Percentiles rank a stretch among this genome's conserved stretches.
Evolutionary conservation across 805 yeast species (phyloP).

Genomic region (Saturnispora dispora): DNA sequence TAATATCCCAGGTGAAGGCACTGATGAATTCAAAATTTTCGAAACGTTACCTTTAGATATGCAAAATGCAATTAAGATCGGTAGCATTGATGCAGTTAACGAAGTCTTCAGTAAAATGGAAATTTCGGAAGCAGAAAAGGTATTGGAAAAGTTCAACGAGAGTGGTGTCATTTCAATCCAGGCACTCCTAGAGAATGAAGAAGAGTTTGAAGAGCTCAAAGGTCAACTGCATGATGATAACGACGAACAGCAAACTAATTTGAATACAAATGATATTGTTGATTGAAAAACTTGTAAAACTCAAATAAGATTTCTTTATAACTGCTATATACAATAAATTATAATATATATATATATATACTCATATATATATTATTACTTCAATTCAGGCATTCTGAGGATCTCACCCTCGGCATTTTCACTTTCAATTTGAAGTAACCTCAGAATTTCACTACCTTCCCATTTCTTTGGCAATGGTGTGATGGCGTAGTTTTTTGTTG

Average conservation of each 20-base stretch:
- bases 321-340: background rate
- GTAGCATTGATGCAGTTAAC: slow-evolving; percentile 69
- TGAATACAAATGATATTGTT: slow-evolving; percentile 9
- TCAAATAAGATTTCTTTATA: background rate
- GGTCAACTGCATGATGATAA: slow-evolving; percentile 26
- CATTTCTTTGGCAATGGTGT: slow-evolving; percentile 86
- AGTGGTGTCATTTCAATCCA: slow-evolving; percentile 80
- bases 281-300: background rate
- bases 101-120: slow-evolving; percentile 66
- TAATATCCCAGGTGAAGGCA: slow-evolving; percentile 52
- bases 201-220: slow-evolving; percentile 49
- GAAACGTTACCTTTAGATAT: slow-evolving; percentile 48
- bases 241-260: slow-evolving; percentile 1
- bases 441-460: slow-evolving; percentile 59
- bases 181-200: slow-evolving; percentile 64
- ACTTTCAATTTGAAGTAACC: slow-evolving; percentile 60
- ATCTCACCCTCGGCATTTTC: slow-evolving; percentile 63
- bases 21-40: slow-evolving; percentile 47
- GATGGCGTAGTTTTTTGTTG: slow-evolving; percentile 69
- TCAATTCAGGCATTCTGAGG: slow-evolving; percentile 77
- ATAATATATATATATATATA: background rate
- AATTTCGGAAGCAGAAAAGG: slow-evolving; percentile 69
- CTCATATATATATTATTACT: slow-evolving; percentile 9
- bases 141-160: slow-evolving; percentile 65
- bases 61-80: slow-evolving; percentile 69